These are phyloP conservation scores for Jamesozyma piceae DNA, from an alignment of 805 yeast genomes.

Conservation along the genomic window DNA sequence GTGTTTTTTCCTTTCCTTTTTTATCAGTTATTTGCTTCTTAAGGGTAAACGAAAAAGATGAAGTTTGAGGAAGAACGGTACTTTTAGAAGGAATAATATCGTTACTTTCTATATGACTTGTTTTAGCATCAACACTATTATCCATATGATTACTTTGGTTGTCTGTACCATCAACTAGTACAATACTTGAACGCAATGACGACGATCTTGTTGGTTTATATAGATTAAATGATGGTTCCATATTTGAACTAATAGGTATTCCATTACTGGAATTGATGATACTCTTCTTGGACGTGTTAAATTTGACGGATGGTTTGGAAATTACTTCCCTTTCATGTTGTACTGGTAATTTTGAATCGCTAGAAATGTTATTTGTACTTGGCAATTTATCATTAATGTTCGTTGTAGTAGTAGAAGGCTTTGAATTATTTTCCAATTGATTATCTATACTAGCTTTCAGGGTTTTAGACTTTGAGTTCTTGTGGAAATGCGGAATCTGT, in stretches of 20 bases:
- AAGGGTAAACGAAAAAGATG: constrained; percentile 10
- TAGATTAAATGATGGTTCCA: constrained; percentile 13
- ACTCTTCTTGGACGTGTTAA: not conserved
- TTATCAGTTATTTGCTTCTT: too few species aligned
- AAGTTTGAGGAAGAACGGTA: constrained; percentile 4
- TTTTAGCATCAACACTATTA: not conserved
- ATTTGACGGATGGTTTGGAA: not conserved
- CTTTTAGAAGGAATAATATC: too few species aligned
- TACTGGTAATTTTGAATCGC: not conserved
- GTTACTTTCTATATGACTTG: not conserved
- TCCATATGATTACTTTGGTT: not conserved
- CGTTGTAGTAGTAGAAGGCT: not conserved
- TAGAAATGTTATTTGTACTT: not conserved
- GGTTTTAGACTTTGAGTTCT: not conserved
- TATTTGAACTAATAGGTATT: not conserved
- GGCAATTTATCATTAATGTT: too few species aligned
- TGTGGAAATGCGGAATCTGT: constrained; percentile 3
- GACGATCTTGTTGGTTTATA: constrained; percentile 34
- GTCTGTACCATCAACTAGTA: constrained; percentile 12
- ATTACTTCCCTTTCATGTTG: not conserved
- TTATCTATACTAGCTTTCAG: not conserved
- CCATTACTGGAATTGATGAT: too few species aligned
- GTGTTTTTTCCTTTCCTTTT: too few species aligned
- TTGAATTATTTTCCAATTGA: not conserved
- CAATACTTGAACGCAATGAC: constrained; percentile 29